Percentiles rank a stretch among this genome's conserved stretches.
Evolutionary conservation across 139 green algal genomes (phyloP).

Genomic region (Closterium sp.): DNA sequence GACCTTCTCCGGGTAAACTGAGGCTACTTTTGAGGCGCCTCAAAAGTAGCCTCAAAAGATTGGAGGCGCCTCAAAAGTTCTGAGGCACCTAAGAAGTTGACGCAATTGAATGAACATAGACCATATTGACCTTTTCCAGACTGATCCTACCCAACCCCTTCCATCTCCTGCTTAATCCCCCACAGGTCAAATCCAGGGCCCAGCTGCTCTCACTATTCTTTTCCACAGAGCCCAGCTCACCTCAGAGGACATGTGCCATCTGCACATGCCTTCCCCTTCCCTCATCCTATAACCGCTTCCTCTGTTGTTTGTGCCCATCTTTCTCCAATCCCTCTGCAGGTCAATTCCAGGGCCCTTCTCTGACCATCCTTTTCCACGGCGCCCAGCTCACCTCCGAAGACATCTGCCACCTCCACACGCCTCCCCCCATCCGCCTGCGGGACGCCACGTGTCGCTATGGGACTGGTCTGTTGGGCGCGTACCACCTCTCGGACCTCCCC

Average conservation of each 20-base stretch:
- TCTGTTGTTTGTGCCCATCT: background rate
- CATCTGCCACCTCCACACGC: conserved; percentile 46
- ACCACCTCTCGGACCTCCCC: conserved; percentile 59
- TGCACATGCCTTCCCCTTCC: conserved; percentile 28
- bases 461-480: conserved; percentile 52
- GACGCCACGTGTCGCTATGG: conserved; percentile 47
- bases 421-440: conserved; percentile 25
- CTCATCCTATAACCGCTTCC: background rate
- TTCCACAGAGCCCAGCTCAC: too few relatives aligned
- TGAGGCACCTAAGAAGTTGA: too few relatives aligned
- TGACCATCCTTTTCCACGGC: conserved; percentile 62
- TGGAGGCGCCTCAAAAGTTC: too few relatives aligned
- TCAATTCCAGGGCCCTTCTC: conserved; percentile 64
- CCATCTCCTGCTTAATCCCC: background rate
- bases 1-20: too few relatives aligned
- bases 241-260: conserved; percentile 52
- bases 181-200: conserved; percentile 59
- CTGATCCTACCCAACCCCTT: too few relatives aligned
- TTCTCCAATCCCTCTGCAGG: background rate
- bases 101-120: too few relatives aligned
- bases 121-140: too few relatives aligned
- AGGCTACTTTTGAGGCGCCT: too few relatives aligned
- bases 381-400: conserved; percentile 52
- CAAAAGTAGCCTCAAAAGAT: too few relatives aligned
- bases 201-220: background rate